Conservation (phyloP, 2,329 filamentous ascomycete genomes). For the Diaporthe caulivora region DNA sequence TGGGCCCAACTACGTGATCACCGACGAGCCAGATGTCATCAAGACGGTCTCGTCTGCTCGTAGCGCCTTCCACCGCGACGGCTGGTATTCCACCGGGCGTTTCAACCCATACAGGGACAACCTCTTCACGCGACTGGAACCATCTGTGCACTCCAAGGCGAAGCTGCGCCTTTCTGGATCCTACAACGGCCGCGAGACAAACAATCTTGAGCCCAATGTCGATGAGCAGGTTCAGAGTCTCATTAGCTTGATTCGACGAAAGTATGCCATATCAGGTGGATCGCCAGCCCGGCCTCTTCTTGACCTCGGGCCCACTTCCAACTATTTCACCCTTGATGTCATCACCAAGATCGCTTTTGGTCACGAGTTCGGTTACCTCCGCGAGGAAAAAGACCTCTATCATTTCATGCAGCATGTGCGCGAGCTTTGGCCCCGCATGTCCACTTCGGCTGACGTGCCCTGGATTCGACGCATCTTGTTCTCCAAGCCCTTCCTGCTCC, state of each 20-base stretch:
- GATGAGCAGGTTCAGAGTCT: constrained; percentile 27
- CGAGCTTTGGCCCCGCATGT: constrained; percentile 53
- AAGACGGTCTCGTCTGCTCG: constrained; percentile 35
- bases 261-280: not conserved
- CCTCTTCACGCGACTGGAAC: constrained; percentile 29
- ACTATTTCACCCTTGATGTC: constrained; percentile 62
- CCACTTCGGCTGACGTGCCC: constrained; percentile 56
- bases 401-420: constrained; percentile 55
- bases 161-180: constrained; percentile 39
- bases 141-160: constrained; percentile 45
- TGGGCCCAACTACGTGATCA: constrained; percentile 44
- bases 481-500: constrained; percentile 47
- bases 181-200: constrained; percentile 28
- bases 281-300: constrained; percentile 47
- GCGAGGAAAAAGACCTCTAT: constrained; percentile 55
- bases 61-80: constrained; percentile 10
- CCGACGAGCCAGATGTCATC: constrained; percentile 42
- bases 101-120: constrained; percentile 32
- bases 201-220: constrained; percentile 25
- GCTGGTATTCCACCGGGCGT: constrained; percentile 13
- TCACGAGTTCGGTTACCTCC: constrained; percentile 55
- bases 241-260: not conserved
- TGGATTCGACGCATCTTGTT: constrained; percentile 56
- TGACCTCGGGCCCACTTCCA: constrained; percentile 57
- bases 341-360: constrained; percentile 60